phyloP scores from a whole-genome alignment of 2,329 filamentous ascomycete genomes.

The Ambrosiella beaveri region DNA sequence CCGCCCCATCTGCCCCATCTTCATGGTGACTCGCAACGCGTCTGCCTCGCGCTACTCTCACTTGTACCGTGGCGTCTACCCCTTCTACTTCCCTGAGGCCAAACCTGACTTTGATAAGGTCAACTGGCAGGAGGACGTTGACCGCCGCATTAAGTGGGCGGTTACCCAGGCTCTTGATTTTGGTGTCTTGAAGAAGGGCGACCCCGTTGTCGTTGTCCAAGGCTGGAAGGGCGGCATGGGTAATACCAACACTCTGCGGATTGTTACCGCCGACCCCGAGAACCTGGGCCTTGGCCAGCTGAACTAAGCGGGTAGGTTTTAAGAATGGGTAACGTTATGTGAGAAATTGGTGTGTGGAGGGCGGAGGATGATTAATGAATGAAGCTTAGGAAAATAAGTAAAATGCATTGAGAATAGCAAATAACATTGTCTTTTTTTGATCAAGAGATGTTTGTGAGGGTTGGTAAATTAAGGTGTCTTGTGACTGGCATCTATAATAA shows the following conservation, averaged over 20 bases:
- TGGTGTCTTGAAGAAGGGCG: slow-evolving; percentile 52
- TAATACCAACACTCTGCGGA: slow-evolving; percentile 67
- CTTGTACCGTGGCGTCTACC: slow-evolving; percentile 93
- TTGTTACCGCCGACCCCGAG: slow-evolving; percentile 42
- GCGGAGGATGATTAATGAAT: neutral
- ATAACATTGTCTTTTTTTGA: neutral
- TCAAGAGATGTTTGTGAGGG: neutral
- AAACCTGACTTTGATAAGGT: slow-evolving; percentile 89
- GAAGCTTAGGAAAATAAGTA: neutral
- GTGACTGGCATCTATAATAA: neutral
- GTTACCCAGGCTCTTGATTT: slow-evolving; percentile 75
- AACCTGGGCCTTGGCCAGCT: slow-evolving; percentile 37
- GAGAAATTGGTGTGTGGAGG: neutral
- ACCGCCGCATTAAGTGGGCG: slow-evolving; percentile 94
- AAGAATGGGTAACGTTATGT: neutral
- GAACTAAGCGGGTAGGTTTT: slow-evolving; percentile 4
- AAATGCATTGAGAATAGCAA: neutral
- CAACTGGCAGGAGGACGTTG: slow-evolving; percentile 98
- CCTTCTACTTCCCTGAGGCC: slow-evolving; percentile 79
- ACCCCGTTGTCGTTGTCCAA: slow-evolving; percentile 68
- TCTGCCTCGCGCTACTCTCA: slow-evolving; percentile 79
- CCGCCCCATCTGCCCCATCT: slow-evolving; percentile 94
- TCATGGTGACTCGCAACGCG: slow-evolving; percentile 89
- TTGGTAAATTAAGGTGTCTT: neutral
- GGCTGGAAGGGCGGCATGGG: slow-evolving; percentile 86